Base-by-base conservation (phyloP, 139 green algal genomes). In the Picocystis salinarum region DNA sequence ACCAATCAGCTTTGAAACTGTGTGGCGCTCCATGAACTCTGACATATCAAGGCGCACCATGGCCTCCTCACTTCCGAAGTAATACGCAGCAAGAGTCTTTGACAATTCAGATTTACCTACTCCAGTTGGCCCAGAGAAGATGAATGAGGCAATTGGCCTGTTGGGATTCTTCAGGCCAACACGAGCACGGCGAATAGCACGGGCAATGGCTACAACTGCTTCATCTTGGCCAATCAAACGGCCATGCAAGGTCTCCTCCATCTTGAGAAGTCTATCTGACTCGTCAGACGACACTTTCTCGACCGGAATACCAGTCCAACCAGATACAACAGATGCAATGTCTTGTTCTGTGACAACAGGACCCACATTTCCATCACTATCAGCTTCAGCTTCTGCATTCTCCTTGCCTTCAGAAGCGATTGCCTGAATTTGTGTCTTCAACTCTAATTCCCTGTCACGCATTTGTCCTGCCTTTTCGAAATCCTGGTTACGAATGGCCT, bases 1-100 rank as follows among this genome's bases (percentile, higher is more conserved):
- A 18, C 89, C 89, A 56, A 99, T 97, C 34, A 99, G 80, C 77
- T 97, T 97, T 64, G 64, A 81, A 20, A 99, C 89, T 2, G 89
- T 97, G 74, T 99, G 89, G 23, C 87, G 67, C 77, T 99, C 89
- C 88, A 97, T 97, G 70, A 95, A 99, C 76, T 99, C 89, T 11
- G 71, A 89, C 89, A 99, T 99, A 52, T 99, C 89, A 45, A 99
- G 66, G 2, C 89, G 67, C 44, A 96, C 79, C 79, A 93, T 92
- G 39, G 82, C 82, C 44, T 97, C 88, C 70, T 97, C 80, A 39
- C 52, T 77, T 40, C 89, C 88, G 36, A 96, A 99, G 70, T 96
- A 97, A 73, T 94, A 97, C 41, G 53, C 69, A 40, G 88, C 85
- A 51, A 98, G 73, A 6, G 87, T 91, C n/a, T n/a, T n/a, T n/a